Percentiles rank a stretch among this genome's conserved stretches.
Evolutionary conservation across 805 yeast genomes (phyloP).

Genomic region (Ogataea methanolica): DNA sequence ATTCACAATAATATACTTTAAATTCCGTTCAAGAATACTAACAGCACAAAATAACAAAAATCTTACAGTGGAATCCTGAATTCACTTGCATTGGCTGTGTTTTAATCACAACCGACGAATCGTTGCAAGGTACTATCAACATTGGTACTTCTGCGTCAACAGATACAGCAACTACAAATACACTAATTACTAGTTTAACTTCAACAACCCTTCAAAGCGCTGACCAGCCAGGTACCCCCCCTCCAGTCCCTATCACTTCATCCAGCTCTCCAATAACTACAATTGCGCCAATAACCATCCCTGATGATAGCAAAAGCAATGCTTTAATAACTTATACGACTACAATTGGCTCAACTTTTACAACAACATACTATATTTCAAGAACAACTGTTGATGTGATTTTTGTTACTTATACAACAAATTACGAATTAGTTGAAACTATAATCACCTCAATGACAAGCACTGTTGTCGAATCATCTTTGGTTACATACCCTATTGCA

Average conservation of each 20-base stretch:
- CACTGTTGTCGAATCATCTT: not conserved
- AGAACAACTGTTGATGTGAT: slow-evolving; percentile 6
- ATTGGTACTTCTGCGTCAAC: slow-evolving; percentile 13
- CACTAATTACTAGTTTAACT: slow-evolving; percentile 5
- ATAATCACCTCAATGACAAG: not conserved
- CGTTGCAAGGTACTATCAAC: slow-evolving; percentile 21
- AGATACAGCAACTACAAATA: slow-evolving; percentile 7
- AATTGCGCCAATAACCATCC: not conserved
- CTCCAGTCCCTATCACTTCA: slow-evolving; percentile 2
- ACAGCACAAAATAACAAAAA: not conserved
- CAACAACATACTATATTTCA: slow-evolving; percentile 15
- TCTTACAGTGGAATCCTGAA: slow-evolving; percentile 20
- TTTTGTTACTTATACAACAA: slow-evolving; percentile 13
- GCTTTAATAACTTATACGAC: slow-evolving; percentile 9
- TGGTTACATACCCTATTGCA: not conserved
- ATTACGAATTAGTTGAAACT: slow-evolving; percentile 5
- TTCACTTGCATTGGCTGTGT: slow-evolving; percentile 25
- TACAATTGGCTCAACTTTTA: slow-evolving; percentile 5
- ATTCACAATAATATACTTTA: not conserved
- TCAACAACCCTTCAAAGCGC: not conserved
- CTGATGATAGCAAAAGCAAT: not conserved
- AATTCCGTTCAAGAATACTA: not conserved
- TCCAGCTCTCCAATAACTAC: not conserved
- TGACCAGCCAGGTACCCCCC: not conserved
- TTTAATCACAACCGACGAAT: slow-evolving; percentile 24